phyloP scores from a whole-genome alignment of 2,329 filamentous ascomycete genomes.

The Saccharata proteae region DNA sequence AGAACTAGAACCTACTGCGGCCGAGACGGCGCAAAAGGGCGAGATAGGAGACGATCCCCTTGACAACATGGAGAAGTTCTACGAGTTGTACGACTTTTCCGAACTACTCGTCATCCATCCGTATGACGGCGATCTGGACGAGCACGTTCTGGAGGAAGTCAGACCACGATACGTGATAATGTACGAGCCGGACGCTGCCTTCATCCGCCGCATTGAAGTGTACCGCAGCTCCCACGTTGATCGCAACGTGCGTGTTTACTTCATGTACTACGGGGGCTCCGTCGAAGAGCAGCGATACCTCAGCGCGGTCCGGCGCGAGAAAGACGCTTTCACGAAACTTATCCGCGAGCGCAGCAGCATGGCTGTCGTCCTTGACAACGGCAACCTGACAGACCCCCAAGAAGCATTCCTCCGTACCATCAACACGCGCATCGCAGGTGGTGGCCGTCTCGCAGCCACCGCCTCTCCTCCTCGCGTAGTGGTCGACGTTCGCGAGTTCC shows the following conservation, averaged over 20 bases:
- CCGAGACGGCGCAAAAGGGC: constrained; percentile 62
- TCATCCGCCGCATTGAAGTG: constrained; percentile 88
- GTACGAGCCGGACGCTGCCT: constrained; percentile 93
- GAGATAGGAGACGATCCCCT: constrained; percentile 68
- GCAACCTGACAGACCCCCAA: constrained; percentile 65
- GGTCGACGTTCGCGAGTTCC: constrained; percentile 91
- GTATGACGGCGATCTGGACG: constrained; percentile 91
- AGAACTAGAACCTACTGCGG: constrained; percentile 69
- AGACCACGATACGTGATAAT: constrained; percentile 93
- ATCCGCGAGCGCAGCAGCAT: constrained; percentile 92
- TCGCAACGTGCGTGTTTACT: constrained; percentile 83
- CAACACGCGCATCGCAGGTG: constrained; percentile 92
- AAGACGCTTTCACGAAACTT: constrained; percentile 87
- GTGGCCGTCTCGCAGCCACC: constrained; percentile 72
- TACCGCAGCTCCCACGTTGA: constrained; percentile 91
- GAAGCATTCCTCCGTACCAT: constrained; percentile 88
- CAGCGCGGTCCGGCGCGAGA: constrained; percentile 80
- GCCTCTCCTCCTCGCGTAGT: constrained; percentile 81
- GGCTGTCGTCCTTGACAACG: constrained; percentile 71
- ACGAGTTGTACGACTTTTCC: constrained; percentile 81
- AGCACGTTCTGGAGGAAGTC: constrained; percentile 88
- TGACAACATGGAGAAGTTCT: constrained; percentile 85
- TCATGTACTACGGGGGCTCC: constrained; percentile 89
- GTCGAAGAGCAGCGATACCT: constrained; percentile 94
- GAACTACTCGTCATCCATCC: constrained; percentile 82